These are phyloP conservation scores for Parmelia sp. DNA, from an alignment of 495 filamentous ascomycete genomes.

Conservation along the genomic window DNA sequence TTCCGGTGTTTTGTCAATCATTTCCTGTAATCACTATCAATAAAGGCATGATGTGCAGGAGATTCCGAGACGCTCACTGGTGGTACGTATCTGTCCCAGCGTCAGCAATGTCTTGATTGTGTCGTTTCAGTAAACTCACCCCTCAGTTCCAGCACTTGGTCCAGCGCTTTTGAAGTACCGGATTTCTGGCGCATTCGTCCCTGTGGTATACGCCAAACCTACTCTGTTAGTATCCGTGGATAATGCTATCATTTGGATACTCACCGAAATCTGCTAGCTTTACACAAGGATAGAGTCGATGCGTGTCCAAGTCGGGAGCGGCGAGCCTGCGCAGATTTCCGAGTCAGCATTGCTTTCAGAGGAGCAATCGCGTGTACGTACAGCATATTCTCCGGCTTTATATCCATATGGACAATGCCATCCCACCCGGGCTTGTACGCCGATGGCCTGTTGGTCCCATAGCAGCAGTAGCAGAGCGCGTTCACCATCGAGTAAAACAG, in stretches of 20 bases:
- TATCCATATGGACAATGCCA: constrained; percentile 47
- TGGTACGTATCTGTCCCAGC: constrained; percentile 11
- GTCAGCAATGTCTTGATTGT: neutral
- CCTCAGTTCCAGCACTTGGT: constrained; percentile 3
- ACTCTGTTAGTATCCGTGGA: neutral
- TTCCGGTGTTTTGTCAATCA: constrained; percentile 14
- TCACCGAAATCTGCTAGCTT: constrained; percentile 26
- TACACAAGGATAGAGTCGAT: constrained; percentile 20
- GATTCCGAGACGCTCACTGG: constrained; percentile 8
- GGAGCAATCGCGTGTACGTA: no score
- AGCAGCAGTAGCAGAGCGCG: constrained; percentile 22
- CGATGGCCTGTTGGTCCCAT: constrained; percentile 10
- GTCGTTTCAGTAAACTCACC: constrained; percentile 1
- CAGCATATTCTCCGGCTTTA: constrained; percentile 51
- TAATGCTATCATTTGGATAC: no score
- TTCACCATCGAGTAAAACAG: constrained; percentile 23
- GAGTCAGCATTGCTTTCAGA: no score
- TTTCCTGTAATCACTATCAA: constrained; percentile 4
- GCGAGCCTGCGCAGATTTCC: no score
- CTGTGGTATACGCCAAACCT: constrained; percentile 14
- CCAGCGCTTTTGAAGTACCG: constrained; percentile 13
- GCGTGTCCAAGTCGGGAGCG: constrained; percentile 5
- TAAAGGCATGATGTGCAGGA: no score
- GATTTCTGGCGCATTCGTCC: constrained; percentile 11
- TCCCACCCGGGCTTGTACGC: constrained; percentile 17